A percentile compares a stretch with the other conserved stretches of the same genome.
phyloP scores from a whole-genome alignment of 225 moss, liverwort and hornwort genomes.

The Pleurozium schreberi region DNA sequence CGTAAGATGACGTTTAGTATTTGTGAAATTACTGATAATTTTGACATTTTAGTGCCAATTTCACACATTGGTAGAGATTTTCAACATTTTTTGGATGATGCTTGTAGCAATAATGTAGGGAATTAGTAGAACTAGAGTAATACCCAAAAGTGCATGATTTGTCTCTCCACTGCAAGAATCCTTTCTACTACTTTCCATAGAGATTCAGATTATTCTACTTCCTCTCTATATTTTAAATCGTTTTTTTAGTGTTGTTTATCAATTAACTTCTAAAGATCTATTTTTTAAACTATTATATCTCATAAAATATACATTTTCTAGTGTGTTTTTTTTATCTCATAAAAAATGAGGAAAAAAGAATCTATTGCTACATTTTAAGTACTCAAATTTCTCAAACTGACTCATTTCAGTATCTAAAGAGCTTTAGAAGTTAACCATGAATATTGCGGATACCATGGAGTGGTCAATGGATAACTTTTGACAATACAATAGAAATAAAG shows the following conservation, averaged over 20 bases:
- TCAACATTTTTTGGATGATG: neutral
- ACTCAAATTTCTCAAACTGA: neutral
- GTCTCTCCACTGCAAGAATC: accelerated
- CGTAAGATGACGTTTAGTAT: neutral
- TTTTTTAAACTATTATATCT: accelerated
- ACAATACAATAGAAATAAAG: neutral
- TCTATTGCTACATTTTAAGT: neutral
- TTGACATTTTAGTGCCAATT: neutral
- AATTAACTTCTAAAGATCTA: accelerated
- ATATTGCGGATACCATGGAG: accelerated
- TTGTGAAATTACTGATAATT: neutral
- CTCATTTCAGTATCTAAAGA: accelerated
- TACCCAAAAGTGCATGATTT: neutral
- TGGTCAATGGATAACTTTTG: neutral
- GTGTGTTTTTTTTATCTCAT: accelerated
- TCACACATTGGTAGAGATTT: neutral
- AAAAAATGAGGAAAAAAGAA: too few species aligned
- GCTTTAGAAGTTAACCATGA: neutral
- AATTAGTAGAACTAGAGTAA: neutral
- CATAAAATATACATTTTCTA: too few species aligned
- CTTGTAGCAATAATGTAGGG: neutral
- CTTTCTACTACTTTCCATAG: neutral
- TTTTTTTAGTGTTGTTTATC: neutral
- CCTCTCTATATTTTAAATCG: too few species aligned
- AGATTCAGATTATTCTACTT: too few species aligned